Conservation (phyloP, 805 yeast genomes). For the Wickerhamiella galacta region DNA sequence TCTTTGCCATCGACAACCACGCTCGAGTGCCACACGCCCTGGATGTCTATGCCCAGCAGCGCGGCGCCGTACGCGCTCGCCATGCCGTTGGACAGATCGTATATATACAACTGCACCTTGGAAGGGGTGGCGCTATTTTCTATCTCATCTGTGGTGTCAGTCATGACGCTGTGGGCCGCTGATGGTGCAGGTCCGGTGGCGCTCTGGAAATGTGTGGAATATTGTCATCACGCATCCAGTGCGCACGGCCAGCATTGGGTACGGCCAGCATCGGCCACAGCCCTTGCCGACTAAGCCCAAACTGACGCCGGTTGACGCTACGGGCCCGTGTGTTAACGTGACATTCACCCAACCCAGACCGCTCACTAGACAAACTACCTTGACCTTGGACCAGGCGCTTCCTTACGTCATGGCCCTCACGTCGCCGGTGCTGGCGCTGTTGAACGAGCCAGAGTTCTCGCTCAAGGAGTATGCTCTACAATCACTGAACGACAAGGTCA, state of each 20-base stretch:
- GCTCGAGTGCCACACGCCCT: conserved; percentile 54
- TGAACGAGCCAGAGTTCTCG: conserved; percentile 62
- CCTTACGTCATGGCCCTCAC: conserved; percentile 56
- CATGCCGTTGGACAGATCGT: conserved; percentile 46
- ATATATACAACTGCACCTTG: conserved; percentile 42
- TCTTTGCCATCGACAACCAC: conserved; percentile 39
- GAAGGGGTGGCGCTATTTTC: no score
- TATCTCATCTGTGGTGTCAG: conserved; percentile 1
- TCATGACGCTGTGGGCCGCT: background rate
- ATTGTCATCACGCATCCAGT: no score
- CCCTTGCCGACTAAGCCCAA: no score
- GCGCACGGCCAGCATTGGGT: no score
- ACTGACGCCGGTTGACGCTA: no score
- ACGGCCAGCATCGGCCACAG: no score
- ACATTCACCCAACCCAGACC: no score
- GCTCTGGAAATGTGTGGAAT: no score
- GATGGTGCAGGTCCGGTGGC: no score
- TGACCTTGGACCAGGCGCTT: no score
- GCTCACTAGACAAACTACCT: no score
- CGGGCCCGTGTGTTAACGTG: no score
- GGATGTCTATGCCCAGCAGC: conserved; percentile 35
- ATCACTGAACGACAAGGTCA: conserved; percentile 66
- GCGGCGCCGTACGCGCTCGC: conserved; percentile 28
- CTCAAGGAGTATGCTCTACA: conserved; percentile 74
- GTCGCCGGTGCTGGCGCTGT: conserved; percentile 76